A percentile compares a stretch with the other conserved stretches of the same genome.
phyloP scores from a whole-genome alignment of 192 early-diverging fungal species.

The Tieghemiomyces parasiticus region DNA sequence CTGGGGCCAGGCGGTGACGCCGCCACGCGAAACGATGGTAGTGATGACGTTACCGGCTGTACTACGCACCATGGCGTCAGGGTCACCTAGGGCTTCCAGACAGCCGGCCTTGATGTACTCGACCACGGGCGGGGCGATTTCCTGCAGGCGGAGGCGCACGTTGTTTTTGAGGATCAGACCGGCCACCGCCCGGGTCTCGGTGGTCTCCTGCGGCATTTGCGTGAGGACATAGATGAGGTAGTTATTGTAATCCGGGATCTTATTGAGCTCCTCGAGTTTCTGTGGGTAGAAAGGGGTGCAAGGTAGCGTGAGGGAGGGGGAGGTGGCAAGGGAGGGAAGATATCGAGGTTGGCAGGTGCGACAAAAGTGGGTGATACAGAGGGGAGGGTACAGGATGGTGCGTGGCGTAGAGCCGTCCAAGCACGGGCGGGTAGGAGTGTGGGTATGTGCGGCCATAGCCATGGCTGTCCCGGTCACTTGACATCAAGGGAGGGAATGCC shows the following conservation, averaged over 20 bases:
- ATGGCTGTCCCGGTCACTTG: too few species aligned
- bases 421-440: too few species aligned
- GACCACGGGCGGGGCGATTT: conserved; percentile 38
- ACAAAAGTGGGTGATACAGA: too few species aligned
- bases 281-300: conserved; percentile 19
- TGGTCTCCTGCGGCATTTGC: conserved; percentile 43
- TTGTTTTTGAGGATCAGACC: conserved; percentile 73
- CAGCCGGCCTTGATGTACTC: conserved; percentile 48
- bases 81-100: conserved; percentile 51
- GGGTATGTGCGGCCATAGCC: too few species aligned
- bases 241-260: conserved; percentile 76
- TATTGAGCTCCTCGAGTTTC: conserved; percentile 59
- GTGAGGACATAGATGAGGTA: conserved; percentile 84
- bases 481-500: too few species aligned
- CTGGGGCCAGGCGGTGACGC: conserved; percentile 67
- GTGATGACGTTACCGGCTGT: conserved; percentile 83
- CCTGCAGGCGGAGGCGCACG: conserved; percentile 36
- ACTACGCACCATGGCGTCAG: conserved; percentile 50
- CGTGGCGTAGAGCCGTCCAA: too few species aligned
- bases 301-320: conserved; percentile 9
- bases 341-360: too few species aligned
- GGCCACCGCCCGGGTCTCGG: conserved; percentile 62
- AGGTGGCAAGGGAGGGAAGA: not conserved
- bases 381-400: too few species aligned
- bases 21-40: conserved; percentile 56